Evolutionary conservation across 768 basidiomycete genomes (phyloP).

Genomic region (Rhodotorula babjevae): DNA sequence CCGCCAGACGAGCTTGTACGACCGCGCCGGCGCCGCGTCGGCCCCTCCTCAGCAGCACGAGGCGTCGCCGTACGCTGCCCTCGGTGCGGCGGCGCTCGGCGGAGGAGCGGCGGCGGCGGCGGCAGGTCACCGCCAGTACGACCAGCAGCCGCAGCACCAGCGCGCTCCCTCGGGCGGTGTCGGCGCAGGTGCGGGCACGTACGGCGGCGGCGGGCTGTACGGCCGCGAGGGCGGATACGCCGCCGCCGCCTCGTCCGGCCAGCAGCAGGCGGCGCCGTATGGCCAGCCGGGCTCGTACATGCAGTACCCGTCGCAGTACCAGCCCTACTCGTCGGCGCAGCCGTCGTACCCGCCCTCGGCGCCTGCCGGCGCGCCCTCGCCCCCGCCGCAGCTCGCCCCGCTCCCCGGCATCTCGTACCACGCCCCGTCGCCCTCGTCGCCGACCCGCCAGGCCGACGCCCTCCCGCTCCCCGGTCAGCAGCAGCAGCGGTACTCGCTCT

Average conservation of each 20-base stretch:
- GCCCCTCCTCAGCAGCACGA: not conserved
- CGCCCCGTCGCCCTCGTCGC: not conserved
- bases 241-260: not conserved
- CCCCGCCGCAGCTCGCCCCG: not conserved
- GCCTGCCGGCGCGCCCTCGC: not conserved
- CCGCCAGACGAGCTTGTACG: not conserved
- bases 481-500: not conserved
- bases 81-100: not conserved
- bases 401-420: not conserved
- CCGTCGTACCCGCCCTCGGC: not conserved
- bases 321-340: not conserved
- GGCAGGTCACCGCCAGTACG: not conserved
- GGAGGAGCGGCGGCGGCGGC: not conserved
- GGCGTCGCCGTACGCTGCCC: not conserved
- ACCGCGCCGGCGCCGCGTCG: conserved; percentile 13
- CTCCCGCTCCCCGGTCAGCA: not conserved
- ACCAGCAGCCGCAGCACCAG: not conserved
- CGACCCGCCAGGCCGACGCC: not conserved
- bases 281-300: not conserved
- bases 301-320: not conserved
- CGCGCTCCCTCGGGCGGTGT: not conserved
- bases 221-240: conserved; percentile 21
- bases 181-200: conserved; percentile 2
- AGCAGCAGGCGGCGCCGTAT: not conserved
- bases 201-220: not conserved